Evolutionary conservation across 2,329 filamentous ascomycete genomes (phyloP).

Genomic region (Ophiosphaerella korrae): DNA sequence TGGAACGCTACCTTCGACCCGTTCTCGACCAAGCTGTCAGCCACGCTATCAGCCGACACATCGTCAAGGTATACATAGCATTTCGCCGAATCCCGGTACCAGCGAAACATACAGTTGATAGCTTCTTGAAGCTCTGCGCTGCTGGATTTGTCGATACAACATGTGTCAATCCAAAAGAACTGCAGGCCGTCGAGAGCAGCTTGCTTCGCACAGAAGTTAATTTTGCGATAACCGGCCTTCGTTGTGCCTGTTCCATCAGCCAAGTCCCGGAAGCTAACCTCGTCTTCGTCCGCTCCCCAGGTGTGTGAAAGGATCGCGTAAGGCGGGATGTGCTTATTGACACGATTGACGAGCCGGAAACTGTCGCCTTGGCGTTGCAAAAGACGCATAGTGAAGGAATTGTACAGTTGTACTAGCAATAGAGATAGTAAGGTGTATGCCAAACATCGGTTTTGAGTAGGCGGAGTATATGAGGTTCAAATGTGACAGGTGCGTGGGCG

Average conservation of each 20-base stretch:
- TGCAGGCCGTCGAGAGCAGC: slow-evolving; percentile 3
- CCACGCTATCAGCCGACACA: slow-evolving; percentile 1
- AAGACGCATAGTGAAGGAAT: slow-evolving; percentile 5
- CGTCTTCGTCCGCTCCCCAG: slow-evolving; percentile 1
- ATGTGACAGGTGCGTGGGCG: not conserved
- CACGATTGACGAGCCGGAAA: slow-evolving; percentile 3
- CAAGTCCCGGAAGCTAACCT: slow-evolving; percentile 3
- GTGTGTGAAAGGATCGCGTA: slow-evolving; percentile 6
- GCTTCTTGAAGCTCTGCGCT: slow-evolving; percentile 2
- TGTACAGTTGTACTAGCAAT: not conserved
- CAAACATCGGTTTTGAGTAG: not conserved
- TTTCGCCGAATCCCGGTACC: slow-evolving; percentile 2
- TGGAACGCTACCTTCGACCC: not conserved
- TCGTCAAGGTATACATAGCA: slow-evolving; percentile 11
- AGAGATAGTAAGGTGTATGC: not conserved
- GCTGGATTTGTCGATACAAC: slow-evolving; percentile 5
- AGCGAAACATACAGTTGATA: slow-evolving; percentile 1
- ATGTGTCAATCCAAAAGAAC: slow-evolving; percentile 8
- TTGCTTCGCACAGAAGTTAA: slow-evolving; percentile 5
- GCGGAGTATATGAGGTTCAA: not conserved
- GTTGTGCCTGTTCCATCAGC: not conserved
- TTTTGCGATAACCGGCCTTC: slow-evolving; percentile 3
- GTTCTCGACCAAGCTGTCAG: not conserved
- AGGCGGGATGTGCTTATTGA: slow-evolving; percentile 1
- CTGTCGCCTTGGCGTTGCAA: slow-evolving; percentile 1